Conservation (phyloP, 139 green algal species). For the Zygnema circumcarinatum region DNA sequence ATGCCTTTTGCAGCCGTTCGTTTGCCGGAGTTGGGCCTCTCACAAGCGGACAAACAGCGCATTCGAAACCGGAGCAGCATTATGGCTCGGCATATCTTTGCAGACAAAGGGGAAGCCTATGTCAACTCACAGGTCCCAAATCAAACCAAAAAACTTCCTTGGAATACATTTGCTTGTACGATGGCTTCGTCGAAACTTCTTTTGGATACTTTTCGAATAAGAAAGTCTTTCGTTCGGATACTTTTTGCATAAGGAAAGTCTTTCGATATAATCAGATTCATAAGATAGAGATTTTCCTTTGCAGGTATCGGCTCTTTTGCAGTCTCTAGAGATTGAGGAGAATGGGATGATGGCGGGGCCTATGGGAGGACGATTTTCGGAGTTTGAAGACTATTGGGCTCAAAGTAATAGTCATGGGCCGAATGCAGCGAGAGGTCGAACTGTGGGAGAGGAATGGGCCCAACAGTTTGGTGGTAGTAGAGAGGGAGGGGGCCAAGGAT, state of each 20-base stretch:
- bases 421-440: neutral
- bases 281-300: too few relatives aligned
- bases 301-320: slow-evolving; percentile 55
- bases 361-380: slow-evolving; percentile 50
- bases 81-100: slow-evolving; percentile 61
- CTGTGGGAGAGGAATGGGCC: neutral
- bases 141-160: too few relatives aligned
- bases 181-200: too few relatives aligned
- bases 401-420: neutral
- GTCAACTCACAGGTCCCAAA: slow-evolving; percentile 53
- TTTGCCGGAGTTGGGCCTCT: slow-evolving; percentile 52
- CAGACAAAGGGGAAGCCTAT: slow-evolving; percentile 48
- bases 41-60: slow-evolving; percentile 33
- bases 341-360: neutral
- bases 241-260: too few relatives aligned
- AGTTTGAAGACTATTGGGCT: slow-evolving; percentile 59
- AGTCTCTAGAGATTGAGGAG: slow-evolving; percentile 54
- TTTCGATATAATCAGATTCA: too few relatives aligned
- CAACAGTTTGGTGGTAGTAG: slow-evolving; percentile 4
- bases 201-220: too few relatives aligned
- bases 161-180: too few relatives aligned
- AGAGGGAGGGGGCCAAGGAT: slow-evolving; percentile 5
- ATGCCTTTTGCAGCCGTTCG: slow-evolving; percentile 19
- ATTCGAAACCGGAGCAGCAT: slow-evolving; percentile 58
- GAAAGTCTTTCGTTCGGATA: too few relatives aligned